Conservation (phyloP, 306 rosid genomes). For the Prunus davidiana region DNA sequence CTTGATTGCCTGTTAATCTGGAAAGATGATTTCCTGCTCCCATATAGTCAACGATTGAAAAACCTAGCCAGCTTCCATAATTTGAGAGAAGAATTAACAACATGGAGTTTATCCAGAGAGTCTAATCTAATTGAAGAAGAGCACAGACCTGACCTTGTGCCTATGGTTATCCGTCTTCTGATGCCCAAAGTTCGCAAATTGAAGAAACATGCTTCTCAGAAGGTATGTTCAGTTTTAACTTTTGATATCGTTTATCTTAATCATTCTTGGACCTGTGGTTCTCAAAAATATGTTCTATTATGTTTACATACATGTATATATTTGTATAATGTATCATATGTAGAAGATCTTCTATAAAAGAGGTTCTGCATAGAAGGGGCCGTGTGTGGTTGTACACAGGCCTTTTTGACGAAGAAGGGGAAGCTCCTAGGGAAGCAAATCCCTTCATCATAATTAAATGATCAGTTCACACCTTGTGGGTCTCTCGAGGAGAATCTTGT, state of each 20-base stretch:
- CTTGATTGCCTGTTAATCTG: conserved; percentile 76
- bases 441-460: neutral
- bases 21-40: conserved; percentile 69
- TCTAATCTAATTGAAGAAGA: conserved; percentile 55
- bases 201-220: conserved; percentile 80
- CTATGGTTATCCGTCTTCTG: conserved; percentile 70
- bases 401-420: too few species aligned
- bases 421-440: too few species aligned
- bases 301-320: neutral
- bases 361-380: too few species aligned
- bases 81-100: conserved; percentile 79
- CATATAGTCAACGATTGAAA: conserved; percentile 66
- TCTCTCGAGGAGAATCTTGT: neutral
- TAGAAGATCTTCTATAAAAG: neutral
- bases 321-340: neutral
- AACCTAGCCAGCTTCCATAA: conserved; percentile 53
- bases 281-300: neutral
- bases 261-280: neutral
- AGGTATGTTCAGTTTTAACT: conserved; percentile 42
- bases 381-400: too few species aligned
- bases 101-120: conserved; percentile 84
- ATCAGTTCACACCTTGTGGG: neutral
- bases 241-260: conserved; percentile 1
- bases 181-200: conserved; percentile 85
- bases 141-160: conserved; percentile 69